Base-by-base conservation (phyloP, 2,329 filamentous ascomycete species). In the Hortaea werneckii region DNA sequence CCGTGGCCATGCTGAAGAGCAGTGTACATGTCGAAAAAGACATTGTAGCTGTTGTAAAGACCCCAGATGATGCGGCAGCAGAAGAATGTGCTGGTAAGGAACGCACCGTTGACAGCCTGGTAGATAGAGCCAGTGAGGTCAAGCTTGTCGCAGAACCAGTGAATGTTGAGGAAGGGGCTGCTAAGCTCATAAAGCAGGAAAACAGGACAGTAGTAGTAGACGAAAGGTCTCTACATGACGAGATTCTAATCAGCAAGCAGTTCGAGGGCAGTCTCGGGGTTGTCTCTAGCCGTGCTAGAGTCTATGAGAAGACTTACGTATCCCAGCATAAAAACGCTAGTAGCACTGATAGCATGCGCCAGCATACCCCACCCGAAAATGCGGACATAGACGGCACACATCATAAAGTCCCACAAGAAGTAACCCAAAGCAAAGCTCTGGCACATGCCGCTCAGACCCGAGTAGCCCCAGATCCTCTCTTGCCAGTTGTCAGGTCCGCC, bases 131-230 rank as follows among this genome's bases (percentile, higher is more conserved):
- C 87, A 0, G 87, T 92, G 74, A 87, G 80, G 58, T 79, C 76
- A 48, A 90, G 71, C 70, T 94, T 94, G 67, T 94, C 87, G 67
- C 85, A 86, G 71, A 92, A 92, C 87, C 87, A 94, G 71, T 94
- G 87, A 61, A 90, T 77, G 63, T 94, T 94, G 47, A 92, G 75
- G 65, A 92, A 89, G 6, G 86, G 85, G 4, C 83, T 85, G 27
- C 85, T 89, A 35, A 94, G 77, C 66, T 94, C 87, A 77, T 88
- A 94, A 48, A 92, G 80, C 58, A 94, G 86, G 66, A 94, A 94
- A 49, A 79, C 79, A 46, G 77, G 76, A 46, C 78, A 83, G 66
- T 92, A 94, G 70, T 82, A 89, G 70, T 90, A 89, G 53, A 89
- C 75, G 59, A 90, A 89, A 1, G 87, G 87, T 49, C 85, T 76